Evolutionary conservation across 176 grass and related monocot species (phyloP), one percentile per base, ranked within the genome.

Genomic region (Olyra latifolia): DNA sequence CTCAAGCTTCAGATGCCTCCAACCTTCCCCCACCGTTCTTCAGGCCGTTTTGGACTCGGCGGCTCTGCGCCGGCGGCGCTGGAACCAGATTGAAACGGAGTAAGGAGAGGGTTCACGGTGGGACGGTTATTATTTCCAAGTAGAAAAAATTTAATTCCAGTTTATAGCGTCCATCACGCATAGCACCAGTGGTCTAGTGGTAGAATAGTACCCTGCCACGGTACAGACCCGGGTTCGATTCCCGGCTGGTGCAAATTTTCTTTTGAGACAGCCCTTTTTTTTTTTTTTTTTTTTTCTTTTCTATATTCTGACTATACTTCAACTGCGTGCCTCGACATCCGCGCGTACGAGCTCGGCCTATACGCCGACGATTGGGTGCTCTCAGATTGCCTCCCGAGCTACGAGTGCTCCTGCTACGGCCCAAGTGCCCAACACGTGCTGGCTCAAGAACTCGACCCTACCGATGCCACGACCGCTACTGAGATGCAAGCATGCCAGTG

Each of bases 121-220:
- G 17, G 50, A 16, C 17, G 17, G 50, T 20, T 16, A 53, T 8
- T 8, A 53, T 0, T n/a, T 0, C 0, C 0, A 0, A 53, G 2
- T 53, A 53, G 7, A n/a, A n/a, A n/a, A n/a, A n/a, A n/a, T n/a
- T 8, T 0, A 1, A 0, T 0, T 3, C 1, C 4, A 53, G 3
- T n/a, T 3, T 0, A 1, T n/a, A n/a, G n/a, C 2, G 0, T 0
- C 0, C 0, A 0, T 0, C 0, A 0, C 17, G 1, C 1, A 0
- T 0, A 54, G 24, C 24, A 74, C 1, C 71, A 81, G 63, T 80
- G 63, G 84, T 94, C 86, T 88, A 91, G 87, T 93, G 92, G 88
- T 91, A 87, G 88, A 91, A 87, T 89, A 87, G 87, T 88, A 92
- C 88, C 86, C 86, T 94, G 92, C 89, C 92, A 91, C 80, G 89